A percentile compares a stretch with the other conserved stretches of the same genome.
Conservation (phyloP, 257 asterid species). For the Leptodermis oblonga region DNA sequence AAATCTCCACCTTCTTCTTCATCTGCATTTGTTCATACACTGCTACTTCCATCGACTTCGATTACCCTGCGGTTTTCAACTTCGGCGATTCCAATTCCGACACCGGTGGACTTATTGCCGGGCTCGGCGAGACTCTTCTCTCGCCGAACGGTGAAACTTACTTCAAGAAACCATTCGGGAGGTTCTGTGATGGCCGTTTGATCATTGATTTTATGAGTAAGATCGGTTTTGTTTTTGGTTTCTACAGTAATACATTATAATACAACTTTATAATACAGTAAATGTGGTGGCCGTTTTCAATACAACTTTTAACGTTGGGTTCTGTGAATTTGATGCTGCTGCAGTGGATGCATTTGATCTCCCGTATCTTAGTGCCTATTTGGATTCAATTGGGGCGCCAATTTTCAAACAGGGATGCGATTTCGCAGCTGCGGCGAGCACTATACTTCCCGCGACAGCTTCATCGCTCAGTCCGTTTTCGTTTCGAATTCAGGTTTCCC, state of each 20-base stretch:
- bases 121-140: conserved; percentile 52
- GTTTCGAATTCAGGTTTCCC: conserved; percentile 74
- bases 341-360: conserved; percentile 93
- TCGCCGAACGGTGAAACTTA: conserved; percentile 80
- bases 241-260: too few relatives aligned
- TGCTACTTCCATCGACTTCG: conserved; percentile 63
- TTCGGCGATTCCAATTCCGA: conserved; percentile 99
- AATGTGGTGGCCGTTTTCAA: too few relatives aligned
- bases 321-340: background rate
- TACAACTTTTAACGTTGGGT: background rate
- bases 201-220: conserved; percentile 74
- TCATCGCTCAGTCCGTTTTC: conserved; percentile 71
- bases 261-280: too few relatives aligned
- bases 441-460: conserved; percentile 57
- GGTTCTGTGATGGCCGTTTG: conserved; percentile 86
- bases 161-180: conserved; percentile 82
- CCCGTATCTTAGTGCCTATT: conserved; percentile 73
- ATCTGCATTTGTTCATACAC: conserved; percentile 23
- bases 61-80: conserved; percentile 87
- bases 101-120: conserved; percentile 78
- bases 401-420: conserved; percentile 72
- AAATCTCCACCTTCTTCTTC: conserved; percentile 22
- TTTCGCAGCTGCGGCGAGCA: conserved; percentile 83
- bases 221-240: too few relatives aligned
- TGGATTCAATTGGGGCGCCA: conserved; percentile 76